phyloP scores from a whole-genome alignment of 306 rosid genomes.

The Quercus parvula region DNA sequence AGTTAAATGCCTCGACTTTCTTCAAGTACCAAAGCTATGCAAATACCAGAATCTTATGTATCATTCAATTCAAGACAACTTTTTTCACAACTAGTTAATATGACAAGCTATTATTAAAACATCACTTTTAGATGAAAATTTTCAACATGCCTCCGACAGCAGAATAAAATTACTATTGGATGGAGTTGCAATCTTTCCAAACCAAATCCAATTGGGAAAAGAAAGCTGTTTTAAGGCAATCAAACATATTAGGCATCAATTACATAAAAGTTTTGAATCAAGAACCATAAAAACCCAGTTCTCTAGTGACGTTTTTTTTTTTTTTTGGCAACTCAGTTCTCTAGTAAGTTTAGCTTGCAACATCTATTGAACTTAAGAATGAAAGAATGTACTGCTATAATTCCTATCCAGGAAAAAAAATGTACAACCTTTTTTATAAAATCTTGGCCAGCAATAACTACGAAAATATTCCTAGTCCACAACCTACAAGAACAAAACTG shows the following conservation, averaged over 20 bases:
- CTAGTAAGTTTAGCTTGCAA: neutral
- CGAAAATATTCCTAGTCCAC: slow-evolving; percentile 11
- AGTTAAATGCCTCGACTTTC: too few relatives aligned
- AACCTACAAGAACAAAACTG: slow-evolving; percentile 45
- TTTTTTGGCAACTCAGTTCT: neutral
- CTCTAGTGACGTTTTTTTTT: neutral
- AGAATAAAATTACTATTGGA: too few relatives aligned
- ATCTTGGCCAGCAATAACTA: slow-evolving; percentile 16
- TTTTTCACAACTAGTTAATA: too few relatives aligned
- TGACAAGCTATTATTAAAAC: too few relatives aligned
- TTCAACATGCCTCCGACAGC: too few relatives aligned
- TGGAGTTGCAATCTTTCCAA: too few relatives aligned
- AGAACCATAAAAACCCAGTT: neutral
- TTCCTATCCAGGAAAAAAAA: slow-evolving; percentile 18
- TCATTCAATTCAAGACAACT: too few relatives aligned
- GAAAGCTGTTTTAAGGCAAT: too few relatives aligned
- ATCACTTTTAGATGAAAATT: too few relatives aligned
- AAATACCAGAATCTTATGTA: too few relatives aligned
- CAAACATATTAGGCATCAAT: neutral
- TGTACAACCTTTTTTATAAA: slow-evolving; percentile 28
- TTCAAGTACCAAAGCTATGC: too few relatives aligned
- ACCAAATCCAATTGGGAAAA: too few relatives aligned
- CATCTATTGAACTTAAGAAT: slow-evolving; percentile 12
- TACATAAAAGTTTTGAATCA: neutral
- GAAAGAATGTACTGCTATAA: slow-evolving; percentile 44